Conservation (phyloP, 179 eudicot genomes). For the Camellia oleifera region DNA sequence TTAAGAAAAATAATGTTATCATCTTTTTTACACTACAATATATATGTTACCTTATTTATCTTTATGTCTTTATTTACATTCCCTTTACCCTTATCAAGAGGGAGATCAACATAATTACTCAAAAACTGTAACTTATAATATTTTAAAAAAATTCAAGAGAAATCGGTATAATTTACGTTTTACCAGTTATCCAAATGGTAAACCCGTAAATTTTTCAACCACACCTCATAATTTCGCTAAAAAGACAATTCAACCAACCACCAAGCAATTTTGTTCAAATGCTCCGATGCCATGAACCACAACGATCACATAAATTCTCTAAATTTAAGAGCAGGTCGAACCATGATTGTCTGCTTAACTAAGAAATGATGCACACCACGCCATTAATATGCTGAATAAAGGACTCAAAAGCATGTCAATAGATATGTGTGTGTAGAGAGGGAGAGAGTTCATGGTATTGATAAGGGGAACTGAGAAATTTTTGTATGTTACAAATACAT, state of each 20-base stretch:
- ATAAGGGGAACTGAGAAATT: neutral
- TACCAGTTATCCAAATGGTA: no score
- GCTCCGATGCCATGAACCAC: neutral
- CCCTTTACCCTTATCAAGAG: no score
- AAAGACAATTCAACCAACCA: neutral
- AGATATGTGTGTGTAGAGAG: neutral
- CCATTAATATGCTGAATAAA: neutral
- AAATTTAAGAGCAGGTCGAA: neutral
- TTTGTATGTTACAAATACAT: no score
- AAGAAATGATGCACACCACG: neutral
- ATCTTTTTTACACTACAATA: no score
- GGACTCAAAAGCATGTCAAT: neutral
- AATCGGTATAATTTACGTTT: no score
- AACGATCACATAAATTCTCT: no score
- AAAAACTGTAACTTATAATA: no score
- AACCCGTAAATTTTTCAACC: neutral
- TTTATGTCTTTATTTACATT: no score
- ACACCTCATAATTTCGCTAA: neutral
- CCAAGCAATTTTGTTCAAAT: neutral
- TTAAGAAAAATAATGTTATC: no score
- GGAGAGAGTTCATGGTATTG: neutral
- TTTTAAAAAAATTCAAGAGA: no score
- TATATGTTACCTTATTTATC: no score
- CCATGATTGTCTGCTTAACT: neutral
- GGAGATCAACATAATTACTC: no score